Evolutionary conservation across 2,329 filamentous ascomycete species (phyloP).

Genomic region (Bipolaris gigantea): DNA sequence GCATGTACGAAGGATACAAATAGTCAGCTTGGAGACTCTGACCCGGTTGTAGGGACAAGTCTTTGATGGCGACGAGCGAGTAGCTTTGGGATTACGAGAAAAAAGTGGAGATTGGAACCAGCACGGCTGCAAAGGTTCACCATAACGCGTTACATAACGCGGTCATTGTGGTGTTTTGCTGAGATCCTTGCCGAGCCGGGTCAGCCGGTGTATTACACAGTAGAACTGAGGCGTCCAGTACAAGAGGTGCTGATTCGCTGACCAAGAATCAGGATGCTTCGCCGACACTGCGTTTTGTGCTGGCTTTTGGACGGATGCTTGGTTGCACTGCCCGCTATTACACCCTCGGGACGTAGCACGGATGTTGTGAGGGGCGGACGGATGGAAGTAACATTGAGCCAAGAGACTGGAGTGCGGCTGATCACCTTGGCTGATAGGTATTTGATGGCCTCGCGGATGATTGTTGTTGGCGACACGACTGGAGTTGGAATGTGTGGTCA

Average conservation of each 20-base stretch:
- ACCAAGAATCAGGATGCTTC: neutral
- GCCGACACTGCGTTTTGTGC: slow-evolving; percentile 1
- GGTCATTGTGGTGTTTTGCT: neutral
- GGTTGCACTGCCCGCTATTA: neutral
- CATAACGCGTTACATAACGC: neutral
- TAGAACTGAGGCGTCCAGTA: neutral
- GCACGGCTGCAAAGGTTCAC: neutral
- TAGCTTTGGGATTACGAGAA: no score
- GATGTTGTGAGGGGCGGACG: slow-evolving; percentile 5
- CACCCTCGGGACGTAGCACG: neutral
- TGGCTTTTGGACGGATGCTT: neutral
- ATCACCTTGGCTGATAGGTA: neutral
- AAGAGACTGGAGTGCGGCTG: neutral
- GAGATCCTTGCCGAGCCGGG: slow-evolving; percentile 4
- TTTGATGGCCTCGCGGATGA: neutral
- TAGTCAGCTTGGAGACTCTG: neutral
- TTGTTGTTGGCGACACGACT: neutral
- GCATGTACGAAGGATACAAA: neutral
- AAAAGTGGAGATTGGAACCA: neutral
- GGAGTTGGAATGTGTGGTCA: neutral
- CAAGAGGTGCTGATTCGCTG: neutral
- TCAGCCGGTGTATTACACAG: neutral
- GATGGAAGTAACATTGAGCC: slow-evolving; percentile 4
- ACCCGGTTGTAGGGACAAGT: neutral
- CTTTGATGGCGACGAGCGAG: neutral